Base-by-base conservation (phyloP, 1,284 basidiomycete species). In the Tetrapyrgos nigripes region DNA sequence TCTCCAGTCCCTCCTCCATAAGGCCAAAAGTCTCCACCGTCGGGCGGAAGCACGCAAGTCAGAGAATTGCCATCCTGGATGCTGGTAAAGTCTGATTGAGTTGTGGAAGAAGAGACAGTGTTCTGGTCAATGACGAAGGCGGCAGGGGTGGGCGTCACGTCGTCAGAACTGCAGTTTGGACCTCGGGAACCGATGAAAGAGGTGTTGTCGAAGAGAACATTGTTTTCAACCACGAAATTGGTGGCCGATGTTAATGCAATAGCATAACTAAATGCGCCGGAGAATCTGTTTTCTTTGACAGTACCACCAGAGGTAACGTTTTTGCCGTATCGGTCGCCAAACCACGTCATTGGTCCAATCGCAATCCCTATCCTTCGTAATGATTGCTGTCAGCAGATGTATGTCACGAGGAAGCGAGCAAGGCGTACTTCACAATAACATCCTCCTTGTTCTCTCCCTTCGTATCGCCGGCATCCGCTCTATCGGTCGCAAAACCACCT, bases 271-370 rank as follows among this genome's bases (percentile, higher is more conserved):
- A 91, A 90, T 11, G 89, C 91, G 9, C 92, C 92, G 10, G 84
- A 83, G 50, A 94, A 76, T 26, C 73, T 71, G 74, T 96, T 95
- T 71, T 87, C 76, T 28, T 76, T 67, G 19, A 94, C 86, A 1
- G 78, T 79, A 6, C 84, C 92, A 44, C 85, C 86, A 24, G 64
- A 71, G 64, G 83, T 86, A 62, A 87, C 79, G 66, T 91, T 91
- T 54, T 76, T 79, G 33, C 80, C 80, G 65, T 82, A 91, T 57
- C 76, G 71, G 62, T 83, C 73, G 2, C 86, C 88, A 62, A 92
- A 94, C 92, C 92, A 94, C 3, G 85, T 86, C 19, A 84, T 83
- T 9, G 92, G 91, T 4, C 92, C 92, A 33, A 94, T 83, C 21
- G 89, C 88, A 53, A 92, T 87, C 19, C 87, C 90, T 65, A 92